Percentiles rank a stretch among this genome's conserved stretches.
Conservation (phyloP, 805 yeast species). For the Myxozyma vanderwaltii region DNA sequence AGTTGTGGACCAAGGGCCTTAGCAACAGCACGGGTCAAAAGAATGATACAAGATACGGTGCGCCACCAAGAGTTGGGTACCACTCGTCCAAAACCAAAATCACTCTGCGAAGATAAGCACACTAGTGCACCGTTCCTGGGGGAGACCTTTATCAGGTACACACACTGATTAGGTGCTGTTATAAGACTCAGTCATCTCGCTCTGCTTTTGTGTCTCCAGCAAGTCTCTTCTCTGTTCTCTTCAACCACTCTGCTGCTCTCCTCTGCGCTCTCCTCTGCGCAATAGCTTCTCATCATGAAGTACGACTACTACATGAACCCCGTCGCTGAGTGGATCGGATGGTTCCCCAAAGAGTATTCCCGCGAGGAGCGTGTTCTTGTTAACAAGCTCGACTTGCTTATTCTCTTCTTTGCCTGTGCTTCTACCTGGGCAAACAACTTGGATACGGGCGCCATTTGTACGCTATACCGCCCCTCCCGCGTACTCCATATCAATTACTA, state of each 20-base stretch:
- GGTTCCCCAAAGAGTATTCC: constrained; percentile 29
- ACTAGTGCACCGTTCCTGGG: no score
- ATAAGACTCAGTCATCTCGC: not conserved
- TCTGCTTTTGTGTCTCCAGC: no score
- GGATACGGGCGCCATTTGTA: constrained; percentile 27
- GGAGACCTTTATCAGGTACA: no score
- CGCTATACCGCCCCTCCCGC: not conserved
- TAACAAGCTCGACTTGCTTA: constrained; percentile 27
- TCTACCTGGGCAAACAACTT: constrained; percentile 31
- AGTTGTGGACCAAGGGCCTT: no score
- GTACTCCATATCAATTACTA: not conserved
- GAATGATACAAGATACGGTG: no score
- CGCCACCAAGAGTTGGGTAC: no score
- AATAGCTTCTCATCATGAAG: constrained; percentile 14
- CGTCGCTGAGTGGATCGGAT: constrained; percentile 29
- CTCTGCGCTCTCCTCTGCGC: no score
- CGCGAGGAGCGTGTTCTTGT: constrained; percentile 32
- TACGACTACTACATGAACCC: constrained; percentile 32
- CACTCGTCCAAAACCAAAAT: no score
- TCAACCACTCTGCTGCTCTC: no score
- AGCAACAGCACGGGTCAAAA: no score
- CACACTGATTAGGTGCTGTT: not conserved
- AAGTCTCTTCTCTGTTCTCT: no score
- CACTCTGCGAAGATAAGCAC: no score
- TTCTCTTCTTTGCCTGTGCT: constrained; percentile 25